These are phyloP conservation scores for Scenedesmus sp. DNA, from an alignment of 163 green algal species.

Conservation along the genomic window DNA sequence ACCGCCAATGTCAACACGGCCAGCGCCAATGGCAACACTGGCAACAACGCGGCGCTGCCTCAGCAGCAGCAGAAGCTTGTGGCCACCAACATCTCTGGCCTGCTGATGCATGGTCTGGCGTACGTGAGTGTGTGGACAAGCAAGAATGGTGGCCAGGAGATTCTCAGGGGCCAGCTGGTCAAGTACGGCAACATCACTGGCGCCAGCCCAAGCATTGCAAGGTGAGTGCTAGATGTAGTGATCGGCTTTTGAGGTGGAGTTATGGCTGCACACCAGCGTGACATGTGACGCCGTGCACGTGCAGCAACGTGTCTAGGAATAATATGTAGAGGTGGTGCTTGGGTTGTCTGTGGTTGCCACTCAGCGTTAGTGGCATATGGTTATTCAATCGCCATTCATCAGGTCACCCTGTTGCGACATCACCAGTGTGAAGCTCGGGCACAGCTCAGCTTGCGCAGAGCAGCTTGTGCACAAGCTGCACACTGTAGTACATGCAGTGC, in stretches of 20 bases:
- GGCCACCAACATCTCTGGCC: background rate
- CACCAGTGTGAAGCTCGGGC: too few species aligned
- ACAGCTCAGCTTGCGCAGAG: too few species aligned
- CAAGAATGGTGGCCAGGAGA: background rate
- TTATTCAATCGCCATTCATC: too few species aligned
- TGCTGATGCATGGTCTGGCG: background rate
- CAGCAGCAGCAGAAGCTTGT: background rate
- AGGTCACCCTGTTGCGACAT: too few species aligned
- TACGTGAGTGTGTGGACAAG: constrained; percentile 2
- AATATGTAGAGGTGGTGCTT: background rate
- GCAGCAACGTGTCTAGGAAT: background rate
- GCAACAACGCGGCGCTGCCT: background rate
- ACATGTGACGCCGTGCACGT: background rate
- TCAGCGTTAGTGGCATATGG: too few species aligned
- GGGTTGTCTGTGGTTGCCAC: too few species aligned
- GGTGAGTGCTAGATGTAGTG: background rate
- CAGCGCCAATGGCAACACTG: background rate
- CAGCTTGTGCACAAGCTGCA: background rate
- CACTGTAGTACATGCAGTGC: background rate
- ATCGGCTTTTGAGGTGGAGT: background rate
- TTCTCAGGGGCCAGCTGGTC: constrained; percentile 12
- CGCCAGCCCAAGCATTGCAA: background rate
- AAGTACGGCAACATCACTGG: background rate
- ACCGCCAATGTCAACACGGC: background rate
- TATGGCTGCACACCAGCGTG: background rate